Evolutionary conservation across 345 rosid species (phyloP), one percentile per base, ranked within the genome.

Genomic region (Brassica cretica): DNA sequence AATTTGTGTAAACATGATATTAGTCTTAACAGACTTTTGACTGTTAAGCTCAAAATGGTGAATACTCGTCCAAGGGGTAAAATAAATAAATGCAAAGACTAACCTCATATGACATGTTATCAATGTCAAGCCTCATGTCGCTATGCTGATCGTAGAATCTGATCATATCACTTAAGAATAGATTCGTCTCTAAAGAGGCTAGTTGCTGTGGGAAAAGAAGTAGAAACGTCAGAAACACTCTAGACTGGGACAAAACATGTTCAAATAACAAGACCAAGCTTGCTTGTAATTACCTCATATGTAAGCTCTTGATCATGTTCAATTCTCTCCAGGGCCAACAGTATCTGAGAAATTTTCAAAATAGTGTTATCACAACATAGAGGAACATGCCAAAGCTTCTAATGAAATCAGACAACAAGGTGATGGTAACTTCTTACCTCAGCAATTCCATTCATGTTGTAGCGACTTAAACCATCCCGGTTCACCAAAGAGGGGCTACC

Each of bases 101-200:
- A 37, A 91, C 99, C 99, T 95, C 98, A 64, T 94, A 94, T 63
- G 99, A 91, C 99, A 93, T 93, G 82, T 89, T 77, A 78, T 95
- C 99, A 71, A 95, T 93, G 84, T 95, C 98, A 75, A 93, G 88
- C 83, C 99, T 93, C 99, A 95, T 88, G 24, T 89, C 98, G 78
- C 97, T 88, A 66, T 95, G 97, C 77, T 85, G 99, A 70, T 95
- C 99, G 69, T 88, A 84, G 74, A 91, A 82, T 79, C 85, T 87
- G 64, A 64, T 9, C 76, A 88, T 81, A 74, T 90, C 93, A 70
- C 84, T 84, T 41, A 89, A 89, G 72, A 89, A 86, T 65, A 95
- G 77, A 81, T 85, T 87, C 83, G 93, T 85, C 84, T 90, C 99
- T 76, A 91, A 81, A 80, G 88, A 85, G 79, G 94, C 87, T 61